Evolutionary conservation across 768 basidiomycete genomes (phyloP).

Genomic region (Auricularia heimuer): DNA sequence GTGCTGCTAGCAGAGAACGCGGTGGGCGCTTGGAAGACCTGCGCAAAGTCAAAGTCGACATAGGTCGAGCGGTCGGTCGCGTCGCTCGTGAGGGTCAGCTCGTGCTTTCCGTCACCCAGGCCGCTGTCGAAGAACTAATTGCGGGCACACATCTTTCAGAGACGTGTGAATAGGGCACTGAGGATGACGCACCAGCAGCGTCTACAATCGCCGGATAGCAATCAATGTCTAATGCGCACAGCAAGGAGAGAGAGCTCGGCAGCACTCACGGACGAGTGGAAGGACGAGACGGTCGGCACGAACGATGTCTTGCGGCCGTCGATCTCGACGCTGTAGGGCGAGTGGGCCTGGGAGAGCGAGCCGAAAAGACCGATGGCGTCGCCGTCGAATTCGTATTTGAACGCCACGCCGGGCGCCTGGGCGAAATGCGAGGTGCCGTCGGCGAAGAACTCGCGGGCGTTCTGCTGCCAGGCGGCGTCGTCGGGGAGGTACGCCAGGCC

Average conservation of each 20-base stretch:
- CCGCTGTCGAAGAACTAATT: slow-evolving; percentile 30
- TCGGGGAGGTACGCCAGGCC: slow-evolving; percentile 30
- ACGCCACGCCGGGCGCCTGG: slow-evolving; percentile 28
- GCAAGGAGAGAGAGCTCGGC: too few relatives aligned
- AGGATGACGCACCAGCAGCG: slow-evolving; percentile 15
- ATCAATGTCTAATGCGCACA: slow-evolving; percentile 3
- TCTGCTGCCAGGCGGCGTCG: slow-evolving; percentile 27
- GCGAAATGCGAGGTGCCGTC: slow-evolving; percentile 36
- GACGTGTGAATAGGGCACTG: slow-evolving; percentile 12
- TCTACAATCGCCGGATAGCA: slow-evolving; percentile 8
- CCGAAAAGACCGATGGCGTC: slow-evolving; percentile 47
- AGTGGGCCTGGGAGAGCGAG: slow-evolving; percentile 42
- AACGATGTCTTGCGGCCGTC: slow-evolving; percentile 31
- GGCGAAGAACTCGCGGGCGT: slow-evolving; percentile 21
- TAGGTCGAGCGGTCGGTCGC: slow-evolving; percentile 25
- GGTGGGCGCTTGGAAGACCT: slow-evolving; percentile 14
- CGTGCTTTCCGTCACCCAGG: slow-evolving; percentile 31
- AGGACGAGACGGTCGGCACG: slow-evolving; percentile 26
- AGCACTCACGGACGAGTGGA: neutral
- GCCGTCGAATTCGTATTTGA: slow-evolving; percentile 36
- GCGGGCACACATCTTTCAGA: too few relatives aligned
- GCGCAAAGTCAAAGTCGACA: slow-evolving; percentile 36
- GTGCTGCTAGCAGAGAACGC: slow-evolving; percentile 20
- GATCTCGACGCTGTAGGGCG: slow-evolving; percentile 34
- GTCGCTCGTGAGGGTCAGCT: slow-evolving; percentile 27